Evolutionary conservation across 2,329 filamentous ascomycete genomes (phyloP).

Genomic region (Cryphonectria carpinicola): DNA sequence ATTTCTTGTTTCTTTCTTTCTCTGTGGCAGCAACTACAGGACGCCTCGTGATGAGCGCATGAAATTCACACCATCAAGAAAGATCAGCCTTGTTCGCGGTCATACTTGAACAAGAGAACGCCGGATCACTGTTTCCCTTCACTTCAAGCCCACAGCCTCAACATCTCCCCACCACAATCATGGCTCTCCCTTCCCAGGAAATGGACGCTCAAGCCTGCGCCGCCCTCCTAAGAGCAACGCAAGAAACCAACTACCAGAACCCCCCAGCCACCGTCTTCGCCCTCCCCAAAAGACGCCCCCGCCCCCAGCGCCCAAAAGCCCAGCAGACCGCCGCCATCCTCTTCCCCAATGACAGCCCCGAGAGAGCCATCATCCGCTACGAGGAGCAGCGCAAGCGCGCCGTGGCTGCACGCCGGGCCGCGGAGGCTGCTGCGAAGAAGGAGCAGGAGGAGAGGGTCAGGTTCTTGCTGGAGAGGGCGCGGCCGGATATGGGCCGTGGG

Average conservation of each 20-base stretch:
- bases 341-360: slow-evolving; percentile 5
- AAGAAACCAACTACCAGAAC: background rate
- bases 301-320: slow-evolving; percentile 5
- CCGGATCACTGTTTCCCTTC: background rate
- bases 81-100: no score
- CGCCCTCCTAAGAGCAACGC: background rate
- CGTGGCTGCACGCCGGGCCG: background rate
- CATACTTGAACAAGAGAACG: background rate
- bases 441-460: background rate
- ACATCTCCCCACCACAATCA: background rate
- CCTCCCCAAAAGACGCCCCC: slow-evolving; percentile 8
- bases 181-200: background rate
- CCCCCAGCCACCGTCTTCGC: background rate
- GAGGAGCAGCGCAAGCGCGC: slow-evolving; percentile 12
- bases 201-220: background rate
- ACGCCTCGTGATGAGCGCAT: no score
- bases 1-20: no score
- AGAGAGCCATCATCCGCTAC: slow-evolving; percentile 16
- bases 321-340: slow-evolving; percentile 3
- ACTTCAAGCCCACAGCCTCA: background rate
- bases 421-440: no score
- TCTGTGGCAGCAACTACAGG: no score
- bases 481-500: background rate
- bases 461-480: background rate
- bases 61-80: no score